Evolutionary conservation across 257 asterid genomes (phyloP).

Genomic region (Paulownia fortunei): DNA sequence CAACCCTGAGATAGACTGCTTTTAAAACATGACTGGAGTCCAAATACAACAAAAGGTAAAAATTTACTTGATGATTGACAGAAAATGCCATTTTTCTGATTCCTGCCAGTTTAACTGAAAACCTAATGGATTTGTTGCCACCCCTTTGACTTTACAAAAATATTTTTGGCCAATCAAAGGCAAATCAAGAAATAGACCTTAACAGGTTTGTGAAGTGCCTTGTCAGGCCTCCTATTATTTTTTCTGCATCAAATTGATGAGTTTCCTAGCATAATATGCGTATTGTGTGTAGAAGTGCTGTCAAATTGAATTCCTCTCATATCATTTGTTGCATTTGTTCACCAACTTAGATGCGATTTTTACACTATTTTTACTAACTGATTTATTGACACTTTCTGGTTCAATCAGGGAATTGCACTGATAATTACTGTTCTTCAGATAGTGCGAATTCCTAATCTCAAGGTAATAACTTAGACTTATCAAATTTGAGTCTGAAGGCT

Average conservation of each 20-base stretch:
- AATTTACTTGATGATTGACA: background rate
- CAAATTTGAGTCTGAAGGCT: slow-evolving; percentile 12
- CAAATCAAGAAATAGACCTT: background rate
- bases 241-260: background rate
- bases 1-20: background rate
- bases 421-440: slow-evolving; percentile 93
- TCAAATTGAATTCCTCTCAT: slow-evolving; percentile 10
- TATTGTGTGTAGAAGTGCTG: background rate
- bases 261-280: background rate
- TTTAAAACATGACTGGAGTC: background rate
- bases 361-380: slow-evolving; percentile 19
- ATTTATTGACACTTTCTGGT: slow-evolving; percentile 18
- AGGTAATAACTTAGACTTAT: slow-evolving; percentile 54
- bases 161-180: background rate
- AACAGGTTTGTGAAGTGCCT: slow-evolving; percentile 2
- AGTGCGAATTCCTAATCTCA: slow-evolving; percentile 90
- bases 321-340: background rate
- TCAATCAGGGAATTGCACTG: slow-evolving; percentile 79
- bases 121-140: background rate
- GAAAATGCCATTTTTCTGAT: background rate
- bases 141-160: background rate
- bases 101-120: background rate
- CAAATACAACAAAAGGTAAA: background rate
- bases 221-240: background rate
- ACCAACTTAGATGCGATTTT: slow-evolving; percentile 10